Evolutionary conservation across 2,329 filamentous ascomycete species (phyloP), one percentile per base, ranked within the genome.

Genomic region (Parascedosporium putredinis): DNA sequence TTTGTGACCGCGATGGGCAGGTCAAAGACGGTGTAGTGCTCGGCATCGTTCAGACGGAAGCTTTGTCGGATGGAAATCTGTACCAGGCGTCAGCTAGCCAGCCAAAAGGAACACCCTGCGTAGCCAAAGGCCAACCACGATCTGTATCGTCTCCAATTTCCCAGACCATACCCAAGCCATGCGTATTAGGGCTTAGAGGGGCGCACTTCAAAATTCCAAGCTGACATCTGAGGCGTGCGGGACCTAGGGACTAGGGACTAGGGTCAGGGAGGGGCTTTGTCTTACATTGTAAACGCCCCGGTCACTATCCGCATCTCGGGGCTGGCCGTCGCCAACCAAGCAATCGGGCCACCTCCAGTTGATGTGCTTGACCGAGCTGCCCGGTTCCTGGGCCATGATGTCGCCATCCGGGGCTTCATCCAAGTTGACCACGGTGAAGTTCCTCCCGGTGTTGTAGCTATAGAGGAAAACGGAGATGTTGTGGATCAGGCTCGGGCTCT

Each of bases 321-420:
- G 68, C 55, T 73, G 62, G 2, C 78, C 79, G 46, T 81, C 67
- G 16, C 83, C 83, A 2, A 80, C 77, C 0, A 87, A 68, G 56
- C 83, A 87, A 51, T 76, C 74, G 0, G 84, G 83, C 83, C 83
- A 87, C 18, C 76, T 68, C 80, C 83, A 87, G 59, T 82, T 81
- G 53, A 86, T 73, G 59, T 87, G 83, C 60, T 87, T 87, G 40
- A 87, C 84, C 0, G 83, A 86, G 58, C 81, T 84, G 3, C 76
- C 75, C 1, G 73, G 64, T 58, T 87, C 82, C 54, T 83, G 77
- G 24, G 65, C 61, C 68, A 87, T 75, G 50, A 87, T 81, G 46
- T 81, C 70, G 48, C 74, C 71, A 50, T 70, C 67, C 6, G 63
- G 14, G 62, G 3, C 70, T 4, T 70, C 71, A 2, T 79, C 83